Evolutionary conservation across 2,329 filamentous ascomycete species (phyloP).

Genomic region (Fusarium virguliforme): DNA sequence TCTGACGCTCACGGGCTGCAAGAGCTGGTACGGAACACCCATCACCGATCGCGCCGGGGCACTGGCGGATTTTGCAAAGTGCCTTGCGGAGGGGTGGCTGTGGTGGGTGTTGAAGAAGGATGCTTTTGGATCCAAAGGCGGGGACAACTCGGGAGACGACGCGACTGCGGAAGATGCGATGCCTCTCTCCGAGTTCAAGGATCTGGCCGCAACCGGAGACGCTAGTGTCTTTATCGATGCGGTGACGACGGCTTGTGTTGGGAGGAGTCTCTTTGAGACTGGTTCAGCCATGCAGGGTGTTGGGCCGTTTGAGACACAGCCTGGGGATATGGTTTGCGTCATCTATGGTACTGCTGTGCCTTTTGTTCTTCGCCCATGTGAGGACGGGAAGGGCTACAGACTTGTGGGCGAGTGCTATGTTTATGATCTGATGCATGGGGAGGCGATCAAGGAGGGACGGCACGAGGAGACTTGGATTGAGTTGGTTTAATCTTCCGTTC

Average conservation of each 20-base stretch:
- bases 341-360: not conserved
- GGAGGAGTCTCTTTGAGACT: slow-evolving; percentile 2
- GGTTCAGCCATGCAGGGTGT: not conserved
- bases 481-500: too few relatives aligned
- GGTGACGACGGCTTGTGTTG: not conserved
- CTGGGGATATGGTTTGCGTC: not conserved
- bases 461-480: not conserved
- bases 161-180: not conserved
- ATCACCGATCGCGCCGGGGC: not conserved
- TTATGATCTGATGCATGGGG: not conserved
- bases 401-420: slow-evolving; percentile 9
- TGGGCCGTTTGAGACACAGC: not conserved
- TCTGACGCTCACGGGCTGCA: not conserved
- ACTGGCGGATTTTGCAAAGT: slow-evolving; percentile 1
- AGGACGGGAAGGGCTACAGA: not conserved
- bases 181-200: not conserved
- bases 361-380: not conserved
- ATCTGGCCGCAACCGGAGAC: not conserved
- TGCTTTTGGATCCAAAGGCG: not conserved
- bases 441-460: not conserved
- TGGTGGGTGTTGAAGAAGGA: not conserved
- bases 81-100: not conserved
- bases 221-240: not conserved
- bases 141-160: not conserved
- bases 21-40: not conserved